A percentile compares a stretch with the other conserved stretches of the same genome.
These are phyloP conservation scores for Annulohypoxylon nitens DNA, from an alignment of 495 filamentous ascomycete species.

Conservation along the genomic window DNA sequence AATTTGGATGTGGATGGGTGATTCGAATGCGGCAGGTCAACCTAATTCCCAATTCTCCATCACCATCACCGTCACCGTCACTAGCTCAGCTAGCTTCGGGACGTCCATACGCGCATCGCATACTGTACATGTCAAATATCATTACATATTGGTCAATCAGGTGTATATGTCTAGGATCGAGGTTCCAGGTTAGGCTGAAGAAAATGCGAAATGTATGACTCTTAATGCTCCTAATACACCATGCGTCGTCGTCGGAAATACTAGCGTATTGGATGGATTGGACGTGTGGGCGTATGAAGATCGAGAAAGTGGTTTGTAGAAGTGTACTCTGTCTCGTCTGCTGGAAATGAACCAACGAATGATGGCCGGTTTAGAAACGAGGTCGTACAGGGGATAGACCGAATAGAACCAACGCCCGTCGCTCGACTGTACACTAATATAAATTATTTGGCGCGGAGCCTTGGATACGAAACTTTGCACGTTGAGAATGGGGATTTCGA, in stretches of 20 bases:
- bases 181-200: conserved; percentile 42
- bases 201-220: conserved; percentile 30
- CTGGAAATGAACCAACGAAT: conserved; percentile 48
- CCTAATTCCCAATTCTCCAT: neutral
- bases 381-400: conserved; percentile 43
- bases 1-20: conserved; percentile 13
- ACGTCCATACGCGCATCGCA: conserved; percentile 3
- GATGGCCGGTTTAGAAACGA: conserved; percentile 48
- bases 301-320: conserved; percentile 26
- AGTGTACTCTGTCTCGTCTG: conserved; percentile 34
- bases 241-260: conserved; percentile 25
- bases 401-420: conserved; percentile 41
- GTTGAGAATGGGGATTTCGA: conserved; percentile 28
- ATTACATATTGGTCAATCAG: conserved; percentile 10
- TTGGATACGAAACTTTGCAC: conserved; percentile 48
- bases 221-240: neutral
- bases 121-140: neutral
- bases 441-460: conserved; percentile 47
- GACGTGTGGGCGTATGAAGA: conserved; percentile 31
- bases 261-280: conserved; percentile 13
- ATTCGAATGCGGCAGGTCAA: conserved; percentile 46
- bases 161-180: conserved; percentile 33
- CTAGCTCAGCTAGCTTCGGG: conserved; percentile 22
- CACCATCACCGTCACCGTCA: conserved; percentile 5
- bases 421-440: conserved; percentile 45